Percentiles rank a stretch among this genome's conserved stretches.
These are phyloP conservation scores for Pseudogymnoascus sp. DNA, from an alignment of 2,329 filamentous ascomycete species.

Conservation along the genomic window DNA sequence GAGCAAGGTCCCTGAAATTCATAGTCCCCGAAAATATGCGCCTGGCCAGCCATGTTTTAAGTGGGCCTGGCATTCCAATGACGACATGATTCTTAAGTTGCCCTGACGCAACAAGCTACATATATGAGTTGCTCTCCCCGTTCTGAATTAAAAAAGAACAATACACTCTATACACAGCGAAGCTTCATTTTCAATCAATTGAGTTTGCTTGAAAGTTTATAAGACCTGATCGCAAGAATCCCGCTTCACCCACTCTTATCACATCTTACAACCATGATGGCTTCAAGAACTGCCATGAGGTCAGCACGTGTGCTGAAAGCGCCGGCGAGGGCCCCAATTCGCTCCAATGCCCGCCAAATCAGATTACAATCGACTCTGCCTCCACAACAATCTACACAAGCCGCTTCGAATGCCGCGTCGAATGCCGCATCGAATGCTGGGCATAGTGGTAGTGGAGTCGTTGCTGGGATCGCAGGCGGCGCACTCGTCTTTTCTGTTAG, in stretches of 20 bases:
- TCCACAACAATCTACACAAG: slow-evolving; percentile 15
- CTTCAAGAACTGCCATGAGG: slow-evolving; percentile 23
- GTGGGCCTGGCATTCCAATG: neutral
- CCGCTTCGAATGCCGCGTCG: slow-evolving; percentile 19
- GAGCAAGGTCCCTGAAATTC: neutral
- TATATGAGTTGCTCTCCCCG: neutral
- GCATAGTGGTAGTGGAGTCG: slow-evolving; percentile 32
- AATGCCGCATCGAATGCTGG: slow-evolving; percentile 16
- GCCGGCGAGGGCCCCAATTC: slow-evolving; percentile 17
- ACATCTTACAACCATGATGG: slow-evolving; percentile 15
- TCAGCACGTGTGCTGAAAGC: slow-evolving; percentile 18
- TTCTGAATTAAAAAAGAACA: neutral
- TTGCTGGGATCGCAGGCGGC: slow-evolving; percentile 43
- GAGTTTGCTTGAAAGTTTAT: neutral
- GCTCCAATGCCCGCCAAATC: slow-evolving; percentile 26
- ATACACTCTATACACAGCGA: neutral
- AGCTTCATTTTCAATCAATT: neutral
- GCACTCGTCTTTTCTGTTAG: slow-evolving; percentile 34
- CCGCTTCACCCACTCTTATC: neutral
- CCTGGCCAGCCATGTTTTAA: slow-evolving; percentile 1
- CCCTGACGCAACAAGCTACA: slow-evolving; percentile 3
- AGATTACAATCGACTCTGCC: slow-evolving; percentile 14
- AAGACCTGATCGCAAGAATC: neutral
- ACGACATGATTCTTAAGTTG: neutral
- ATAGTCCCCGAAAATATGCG: slow-evolving; percentile 1